Evolutionary conservation across 495 filamentous ascomycete genomes (phyloP).

Genomic region (Letharia columbiana): DNA sequence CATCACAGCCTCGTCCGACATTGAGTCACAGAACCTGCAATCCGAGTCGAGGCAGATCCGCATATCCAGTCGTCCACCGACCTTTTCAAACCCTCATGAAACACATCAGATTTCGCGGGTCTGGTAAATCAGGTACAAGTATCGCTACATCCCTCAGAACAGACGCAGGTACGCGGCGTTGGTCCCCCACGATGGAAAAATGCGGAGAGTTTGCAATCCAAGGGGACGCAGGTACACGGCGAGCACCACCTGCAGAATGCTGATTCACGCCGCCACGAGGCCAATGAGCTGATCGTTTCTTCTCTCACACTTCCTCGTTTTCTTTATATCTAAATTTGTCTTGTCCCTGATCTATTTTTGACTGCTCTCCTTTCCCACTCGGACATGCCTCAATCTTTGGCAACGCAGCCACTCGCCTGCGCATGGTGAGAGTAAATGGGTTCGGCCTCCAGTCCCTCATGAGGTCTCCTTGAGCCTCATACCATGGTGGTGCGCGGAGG

Average conservation of each 20-base stretch:
- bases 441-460: slow-evolving; percentile 59
- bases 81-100: background rate
- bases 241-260: background rate
- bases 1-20: background rate
- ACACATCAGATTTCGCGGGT: background rate
- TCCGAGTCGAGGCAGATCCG: background rate
- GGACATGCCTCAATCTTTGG: background rate
- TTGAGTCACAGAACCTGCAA: background rate
- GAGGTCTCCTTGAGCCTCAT: slow-evolving; percentile 52
- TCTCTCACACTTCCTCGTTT: background rate
- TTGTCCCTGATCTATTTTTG: background rate
- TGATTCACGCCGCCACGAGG: background rate
- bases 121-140: background rate
- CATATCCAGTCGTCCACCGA: background rate
- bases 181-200: background rate
- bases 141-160: background rate
- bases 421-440: slow-evolving; percentile 60
- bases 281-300: background rate
- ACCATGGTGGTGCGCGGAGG: slow-evolving; percentile 38
- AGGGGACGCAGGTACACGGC: background rate
- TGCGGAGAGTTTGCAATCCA: background rate
- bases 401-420: slow-evolving; percentile 43
- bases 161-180: background rate
- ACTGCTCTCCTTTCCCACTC: background rate
- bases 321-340: background rate